Base-by-base conservation (phyloP, 2,329 filamentous ascomycete genomes). In the Pleurostoma richardsiae region DNA sequence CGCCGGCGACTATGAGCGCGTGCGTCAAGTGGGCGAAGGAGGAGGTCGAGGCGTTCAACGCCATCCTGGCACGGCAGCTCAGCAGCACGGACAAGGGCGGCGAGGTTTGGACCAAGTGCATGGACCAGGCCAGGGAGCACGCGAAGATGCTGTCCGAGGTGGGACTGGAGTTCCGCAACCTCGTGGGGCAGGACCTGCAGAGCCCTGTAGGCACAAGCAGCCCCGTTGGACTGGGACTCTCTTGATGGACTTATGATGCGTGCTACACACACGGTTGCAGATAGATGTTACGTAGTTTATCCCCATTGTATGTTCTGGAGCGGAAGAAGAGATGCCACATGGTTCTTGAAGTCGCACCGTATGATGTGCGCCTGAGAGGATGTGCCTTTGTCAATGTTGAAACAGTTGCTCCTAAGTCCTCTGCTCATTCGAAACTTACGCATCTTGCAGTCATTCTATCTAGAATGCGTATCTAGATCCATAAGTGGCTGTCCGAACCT, bases 21-120 rank as follows among this genome's bases (percentile, higher is more conserved):
- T 95, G 90, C 57, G 92, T 99, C 58, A 95, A 92, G 62, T 99
- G 94, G 94, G 91, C 90, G n/a, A 97, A 96, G 67, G 86, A 94
- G 57, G 85, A 95, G 62, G 83, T 97, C 2, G 91, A 96, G 57
- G 83, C 83, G 2, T 97, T 97, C 73, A 97, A 96, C 59, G 77
- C 76, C 41, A 83, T 94, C 43, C 73, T 99, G 36, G 82, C 79
- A 33, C 77, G 92, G 49, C 94, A 97, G 68, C 72, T 99, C 51
- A 95, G 90, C 67, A 90, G 88, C 61, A 87, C 94, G 3, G 86
- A 95, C 50, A 78, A 75, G 43, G 83, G 79, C n/a, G 85, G 86
- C 10, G 76, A 82, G 40, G 78, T 88, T 2, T 96, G 90, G 88
- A 79, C 79, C 45, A 80, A 88, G 59, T 97, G 94, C 67, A 83